phyloP scores from a whole-genome alignment of 2,329 filamentous ascomycete species.

The Sclerotinia minor region DNA sequence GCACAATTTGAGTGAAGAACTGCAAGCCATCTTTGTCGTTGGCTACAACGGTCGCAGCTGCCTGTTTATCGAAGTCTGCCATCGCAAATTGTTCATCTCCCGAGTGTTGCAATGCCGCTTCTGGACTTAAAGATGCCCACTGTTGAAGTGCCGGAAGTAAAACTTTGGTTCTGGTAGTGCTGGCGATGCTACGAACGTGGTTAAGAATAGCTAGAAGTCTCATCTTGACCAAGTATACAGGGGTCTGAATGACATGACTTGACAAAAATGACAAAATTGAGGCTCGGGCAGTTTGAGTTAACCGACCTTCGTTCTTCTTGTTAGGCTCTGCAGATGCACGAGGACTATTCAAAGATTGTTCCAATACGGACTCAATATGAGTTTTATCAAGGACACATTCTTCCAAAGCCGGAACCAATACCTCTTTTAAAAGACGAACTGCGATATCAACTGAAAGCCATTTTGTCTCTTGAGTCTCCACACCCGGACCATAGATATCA shows the following conservation, averaged over 20 bases:
- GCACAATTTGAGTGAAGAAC: conserved; percentile 53
- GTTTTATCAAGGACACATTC: conserved; percentile 80
- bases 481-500: conserved; percentile 62
- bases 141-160: conserved; percentile 72
- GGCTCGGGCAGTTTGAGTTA: conserved; percentile 61
- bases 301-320: conserved; percentile 49
- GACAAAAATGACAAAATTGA: conserved; percentile 71
- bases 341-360: conserved; percentile 57
- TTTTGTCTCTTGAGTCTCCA: conserved; percentile 49
- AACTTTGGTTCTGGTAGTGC: conserved; percentile 67
- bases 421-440: conserved; percentile 61
- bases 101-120: conserved; percentile 54
- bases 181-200: conserved; percentile 69
- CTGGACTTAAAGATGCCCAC: conserved; percentile 61
- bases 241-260: conserved; percentile 69
- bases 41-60: conserved; percentile 54
- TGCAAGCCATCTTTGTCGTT: conserved; percentile 59
- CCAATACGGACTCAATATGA: conserved; percentile 66
- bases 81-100: conserved; percentile 50
- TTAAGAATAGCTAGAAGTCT: conserved; percentile 72
- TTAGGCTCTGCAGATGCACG: conserved; percentile 43
- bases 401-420: conserved; percentile 75
- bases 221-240: conserved; percentile 67
- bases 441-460: conserved; percentile 60
- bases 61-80: conserved; percentile 51